Evolutionary conservation across 139 green algal species (phyloP).

Genomic region (Microglena sp.): DNA sequence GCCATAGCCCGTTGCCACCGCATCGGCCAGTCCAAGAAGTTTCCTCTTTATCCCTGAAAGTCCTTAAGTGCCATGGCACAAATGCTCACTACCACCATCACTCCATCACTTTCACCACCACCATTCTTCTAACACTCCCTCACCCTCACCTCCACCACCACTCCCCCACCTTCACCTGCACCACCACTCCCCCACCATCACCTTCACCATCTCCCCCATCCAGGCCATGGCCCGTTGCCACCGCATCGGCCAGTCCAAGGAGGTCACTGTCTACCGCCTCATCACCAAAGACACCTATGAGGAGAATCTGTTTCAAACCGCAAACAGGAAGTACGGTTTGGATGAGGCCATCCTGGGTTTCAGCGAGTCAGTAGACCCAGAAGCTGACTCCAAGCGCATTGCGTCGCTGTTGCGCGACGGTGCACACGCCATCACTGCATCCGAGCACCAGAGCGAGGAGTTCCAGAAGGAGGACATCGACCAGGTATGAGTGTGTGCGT

Average conservation of each 20-base stretch:
- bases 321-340: conserved; percentile 43
- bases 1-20: conserved; percentile 93
- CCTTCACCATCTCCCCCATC: background rate
- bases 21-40: conserved; percentile 75
- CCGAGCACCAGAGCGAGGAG: conserved; percentile 20
- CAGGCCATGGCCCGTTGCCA: conserved; percentile 94
- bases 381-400: conserved; percentile 61
- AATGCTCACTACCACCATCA: too few species aligned
- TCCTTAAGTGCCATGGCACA: too few species aligned
- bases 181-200: background rate
- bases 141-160: too few species aligned
- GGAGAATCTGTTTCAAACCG: conserved; percentile 41
- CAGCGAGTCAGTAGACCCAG: conserved; percentile 30
- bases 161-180: conserved; percentile 4
- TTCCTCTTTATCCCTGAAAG: conserved; percentile 92
- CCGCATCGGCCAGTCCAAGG: conserved; percentile 76
- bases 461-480: conserved; percentile 77
- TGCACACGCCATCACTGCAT: conserved; percentile 55
- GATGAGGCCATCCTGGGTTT: conserved; percentile 87
- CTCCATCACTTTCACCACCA: too few species aligned
- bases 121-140: too few species aligned
- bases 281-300: conserved; percentile 85
- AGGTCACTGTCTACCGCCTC: conserved; percentile 90
- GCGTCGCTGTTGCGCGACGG: conserved; percentile 73
- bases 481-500: conserved; percentile 14